These are phyloP conservation scores for Calocera cornea DNA, from an alignment of 768 basidiomycete species.

Conservation along the genomic window DNA sequence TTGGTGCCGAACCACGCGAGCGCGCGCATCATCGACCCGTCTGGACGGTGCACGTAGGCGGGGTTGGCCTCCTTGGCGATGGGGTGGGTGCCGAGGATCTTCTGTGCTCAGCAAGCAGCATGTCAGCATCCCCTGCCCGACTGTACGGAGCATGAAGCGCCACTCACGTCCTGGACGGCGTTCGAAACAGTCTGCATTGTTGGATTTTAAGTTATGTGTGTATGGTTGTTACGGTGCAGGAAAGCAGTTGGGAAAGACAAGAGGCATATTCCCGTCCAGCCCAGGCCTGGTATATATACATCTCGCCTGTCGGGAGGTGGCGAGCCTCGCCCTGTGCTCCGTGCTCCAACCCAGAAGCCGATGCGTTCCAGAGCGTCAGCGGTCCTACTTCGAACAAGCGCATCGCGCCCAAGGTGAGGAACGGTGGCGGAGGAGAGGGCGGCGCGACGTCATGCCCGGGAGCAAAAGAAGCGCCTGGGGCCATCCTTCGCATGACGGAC, in stretches of 20 bases:
- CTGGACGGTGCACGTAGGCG: slow-evolving; percentile 35
- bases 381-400: not conserved
- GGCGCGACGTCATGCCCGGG: not conserved
- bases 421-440: too few relatives aligned
- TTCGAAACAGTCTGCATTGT: not conserved
- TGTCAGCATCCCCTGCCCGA: not conserved
- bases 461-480: not conserved
- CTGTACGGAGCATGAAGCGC: not conserved
- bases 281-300: not conserved
- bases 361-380: not conserved
- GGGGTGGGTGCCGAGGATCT: not conserved
- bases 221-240: not conserved
- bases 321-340: not conserved
- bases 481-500: not conserved
- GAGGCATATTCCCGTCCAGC: not conserved
- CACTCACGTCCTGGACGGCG: not conserved
- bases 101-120: not conserved
- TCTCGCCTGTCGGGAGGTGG: not conserved
- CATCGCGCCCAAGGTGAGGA: too few relatives aligned
- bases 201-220: not conserved
- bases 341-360: not conserved
- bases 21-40: slow-evolving; percentile 51
- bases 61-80: slow-evolving; percentile 14
- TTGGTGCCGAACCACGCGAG: slow-evolving; percentile 51
- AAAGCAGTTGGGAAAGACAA: not conserved